Percentiles rank a stretch among this genome's conserved stretches.
Evolutionary conservation across 192 early-diverging fungal genomes (phyloP).

Genomic region (Coemansia sp.): DNA sequence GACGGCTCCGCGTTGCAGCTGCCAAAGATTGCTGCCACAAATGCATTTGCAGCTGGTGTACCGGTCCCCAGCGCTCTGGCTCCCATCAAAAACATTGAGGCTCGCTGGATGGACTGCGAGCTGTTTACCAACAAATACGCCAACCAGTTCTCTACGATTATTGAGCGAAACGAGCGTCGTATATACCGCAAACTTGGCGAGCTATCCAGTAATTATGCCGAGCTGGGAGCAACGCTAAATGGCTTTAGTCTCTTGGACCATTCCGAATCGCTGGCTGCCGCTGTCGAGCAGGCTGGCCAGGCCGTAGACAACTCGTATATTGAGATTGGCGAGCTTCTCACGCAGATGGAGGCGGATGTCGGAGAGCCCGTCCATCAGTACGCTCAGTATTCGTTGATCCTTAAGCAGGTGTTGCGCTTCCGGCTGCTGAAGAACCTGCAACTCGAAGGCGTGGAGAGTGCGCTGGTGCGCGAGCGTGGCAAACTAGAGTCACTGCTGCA

Average conservation of each 20-base stretch:
- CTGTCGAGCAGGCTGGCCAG: slow-evolving; percentile 90
- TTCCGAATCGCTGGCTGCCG: slow-evolving; percentile 64
- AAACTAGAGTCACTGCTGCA: slow-evolving; percentile 61
- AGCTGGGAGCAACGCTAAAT: slow-evolving; percentile 91
- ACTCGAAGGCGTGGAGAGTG: slow-evolving; percentile 72
- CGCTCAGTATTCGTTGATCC: slow-evolving; percentile 79
- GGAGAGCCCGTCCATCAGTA: slow-evolving; percentile 87
- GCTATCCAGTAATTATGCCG: slow-evolving; percentile 74
- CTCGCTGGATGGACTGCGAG: slow-evolving; percentile 86
- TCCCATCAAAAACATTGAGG: slow-evolving; percentile 68
- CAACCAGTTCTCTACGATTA: slow-evolving; percentile 71
- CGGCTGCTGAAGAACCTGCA: slow-evolving; percentile 85
- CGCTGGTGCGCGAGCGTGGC: slow-evolving; percentile 70
- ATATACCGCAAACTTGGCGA: slow-evolving; percentile 75
- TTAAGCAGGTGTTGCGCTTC: slow-evolving; percentile 84
- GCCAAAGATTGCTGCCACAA: slow-evolving; percentile 52
- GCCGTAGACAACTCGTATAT: slow-evolving; percentile 84
- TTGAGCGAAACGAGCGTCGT: slow-evolving; percentile 73
- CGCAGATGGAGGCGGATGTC: slow-evolving; percentile 73
- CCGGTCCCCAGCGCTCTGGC: slow-evolving; percentile 61
- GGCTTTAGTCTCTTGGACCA: slow-evolving; percentile 90
- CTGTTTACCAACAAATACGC: slow-evolving; percentile 87
- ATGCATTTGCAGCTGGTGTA: slow-evolving; percentile 42
- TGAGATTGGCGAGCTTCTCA: slow-evolving; percentile 69
- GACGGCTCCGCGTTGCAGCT: slow-evolving; percentile 40